Evolutionary conservation across 495 filamentous ascomycete species (phyloP), one percentile per base, ranked within the genome.

Genomic region (Sphaerosporella brunnea): DNA sequence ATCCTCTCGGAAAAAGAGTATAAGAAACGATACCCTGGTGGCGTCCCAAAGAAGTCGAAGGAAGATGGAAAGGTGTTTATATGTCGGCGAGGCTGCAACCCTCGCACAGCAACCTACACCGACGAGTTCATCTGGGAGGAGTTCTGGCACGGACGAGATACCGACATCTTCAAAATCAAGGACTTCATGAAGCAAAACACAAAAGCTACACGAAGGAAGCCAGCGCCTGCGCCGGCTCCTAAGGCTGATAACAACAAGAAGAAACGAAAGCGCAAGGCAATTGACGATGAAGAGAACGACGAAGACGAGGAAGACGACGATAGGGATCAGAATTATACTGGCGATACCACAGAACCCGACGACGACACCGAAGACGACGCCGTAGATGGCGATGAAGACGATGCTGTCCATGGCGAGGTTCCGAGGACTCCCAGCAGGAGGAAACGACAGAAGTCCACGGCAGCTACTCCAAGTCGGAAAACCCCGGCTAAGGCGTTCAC

Each of bases 51-150:
- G 50, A 73, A 68, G 42, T 79, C 81, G 4, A 73, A 72, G 25
- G 82, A 92, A 53, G 79, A 73, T 57, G 86, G 84, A 53, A 96
- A 93, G 64, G 76, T 82, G 21, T 94, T 95, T 56, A 66, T 96
- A 40, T 96, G 90, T 60, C 77, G 87, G 23, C 69, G 87, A 60
- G 92, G 84, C 3, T 88, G 84, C 52, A 92, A 86, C 59, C 81
- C 83, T 3, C 66, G 82, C 25, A 93, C 86, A 23, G 78, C 83
- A 23, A 83, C 79, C 26, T 99, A 96, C 60, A 96, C 90, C 0
- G 75, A 86, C 3, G 92, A 96, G 56, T 93, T 96, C 50, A 51
- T 73, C 3, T 99, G 90, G 90, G 85, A 93, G 56, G 72, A 92
- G 25, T 65, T 90, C 9, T 92, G 82, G 53, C 66, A 69, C 3